These are phyloP conservation scores for Daldinia caldariorum DNA, from an alignment of 495 filamentous ascomycete genomes.

Conservation along the genomic window DNA sequence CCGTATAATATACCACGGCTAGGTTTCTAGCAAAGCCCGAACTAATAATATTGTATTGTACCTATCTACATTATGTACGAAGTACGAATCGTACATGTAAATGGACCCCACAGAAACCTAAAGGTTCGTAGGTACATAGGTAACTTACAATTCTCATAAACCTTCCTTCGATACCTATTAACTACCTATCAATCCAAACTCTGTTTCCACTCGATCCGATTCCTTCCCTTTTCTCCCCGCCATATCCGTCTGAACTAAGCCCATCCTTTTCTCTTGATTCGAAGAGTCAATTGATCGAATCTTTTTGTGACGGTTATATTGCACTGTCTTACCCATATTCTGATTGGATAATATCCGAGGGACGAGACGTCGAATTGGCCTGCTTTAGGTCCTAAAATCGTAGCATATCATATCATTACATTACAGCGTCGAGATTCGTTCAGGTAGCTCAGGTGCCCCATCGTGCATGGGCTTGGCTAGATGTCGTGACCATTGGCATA, in stretches of 20 bases:
- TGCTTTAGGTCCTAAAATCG: constrained; percentile 8
- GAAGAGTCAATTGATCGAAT: constrained; percentile 31
- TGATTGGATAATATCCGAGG: constrained; percentile 29
- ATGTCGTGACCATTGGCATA: constrained; percentile 32
- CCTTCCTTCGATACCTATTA: constrained; percentile 35
- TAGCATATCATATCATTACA: background rate
- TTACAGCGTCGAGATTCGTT: constrained; percentile 17
- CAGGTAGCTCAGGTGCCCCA: constrained; percentile 20
- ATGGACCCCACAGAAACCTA: constrained; percentile 12
- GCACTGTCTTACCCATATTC: background rate
- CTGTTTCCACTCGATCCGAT: constrained; percentile 42
- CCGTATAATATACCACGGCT: too few relatives aligned
- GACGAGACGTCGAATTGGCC: constrained; percentile 15
- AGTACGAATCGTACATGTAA: too few relatives aligned
- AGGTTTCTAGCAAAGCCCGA: too few relatives aligned
- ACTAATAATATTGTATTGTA: too few relatives aligned
- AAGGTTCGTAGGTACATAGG: too few relatives aligned
- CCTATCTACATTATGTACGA: too few relatives aligned
- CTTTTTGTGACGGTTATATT: constrained; percentile 28
- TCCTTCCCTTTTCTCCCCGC: constrained; percentile 37
- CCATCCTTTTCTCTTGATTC: constrained; percentile 14
- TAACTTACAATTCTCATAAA: constrained; percentile 19
- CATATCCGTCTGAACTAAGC: constrained; percentile 38
- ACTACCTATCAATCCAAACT: constrained; percentile 29
- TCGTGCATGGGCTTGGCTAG: constrained; percentile 29